phyloP scores from a whole-genome alignment of 345 rosid genomes.

The Carallia brachiata region DNA sequence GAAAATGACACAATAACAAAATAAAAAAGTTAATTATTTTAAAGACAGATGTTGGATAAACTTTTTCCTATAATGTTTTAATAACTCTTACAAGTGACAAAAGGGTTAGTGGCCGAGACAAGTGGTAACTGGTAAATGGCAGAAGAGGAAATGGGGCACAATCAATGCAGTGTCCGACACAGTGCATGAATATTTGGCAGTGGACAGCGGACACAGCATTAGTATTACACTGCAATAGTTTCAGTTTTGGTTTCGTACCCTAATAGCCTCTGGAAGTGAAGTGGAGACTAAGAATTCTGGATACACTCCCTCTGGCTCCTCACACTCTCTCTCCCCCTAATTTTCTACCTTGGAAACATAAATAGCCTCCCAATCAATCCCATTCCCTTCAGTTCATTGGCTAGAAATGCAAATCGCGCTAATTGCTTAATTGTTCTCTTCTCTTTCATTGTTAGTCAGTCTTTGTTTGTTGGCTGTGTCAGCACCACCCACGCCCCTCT shows the following conservation, averaged over 20 bases:
- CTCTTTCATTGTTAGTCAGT: background rate
- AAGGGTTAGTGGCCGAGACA: background rate
- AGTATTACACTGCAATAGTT: background rate
- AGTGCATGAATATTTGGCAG: slow-evolving; percentile 13
- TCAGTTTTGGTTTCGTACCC: background rate
- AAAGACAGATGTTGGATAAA: no score
- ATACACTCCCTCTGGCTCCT: no score
- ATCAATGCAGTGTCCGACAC: slow-evolving; percentile 16
- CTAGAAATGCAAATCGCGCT: no score
- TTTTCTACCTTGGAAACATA: no score
- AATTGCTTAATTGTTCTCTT: no score
- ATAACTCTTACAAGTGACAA: no score
- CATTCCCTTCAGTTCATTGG: no score
- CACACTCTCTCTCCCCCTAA: no score
- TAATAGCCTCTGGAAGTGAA: background rate
- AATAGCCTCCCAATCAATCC: no score
- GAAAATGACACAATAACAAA: no score
- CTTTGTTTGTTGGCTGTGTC: slow-evolving; percentile 20
- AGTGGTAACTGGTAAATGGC: background rate
- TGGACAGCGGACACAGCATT: background rate
- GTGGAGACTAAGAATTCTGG: background rate
- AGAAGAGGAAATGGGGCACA: background rate
- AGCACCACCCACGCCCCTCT: slow-evolving; percentile 34
- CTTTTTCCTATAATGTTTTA: no score
- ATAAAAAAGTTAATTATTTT: no score